Evolutionary conservation across 495 filamentous ascomycete genomes (phyloP).

Genomic region (Monascus purpureus): DNA sequence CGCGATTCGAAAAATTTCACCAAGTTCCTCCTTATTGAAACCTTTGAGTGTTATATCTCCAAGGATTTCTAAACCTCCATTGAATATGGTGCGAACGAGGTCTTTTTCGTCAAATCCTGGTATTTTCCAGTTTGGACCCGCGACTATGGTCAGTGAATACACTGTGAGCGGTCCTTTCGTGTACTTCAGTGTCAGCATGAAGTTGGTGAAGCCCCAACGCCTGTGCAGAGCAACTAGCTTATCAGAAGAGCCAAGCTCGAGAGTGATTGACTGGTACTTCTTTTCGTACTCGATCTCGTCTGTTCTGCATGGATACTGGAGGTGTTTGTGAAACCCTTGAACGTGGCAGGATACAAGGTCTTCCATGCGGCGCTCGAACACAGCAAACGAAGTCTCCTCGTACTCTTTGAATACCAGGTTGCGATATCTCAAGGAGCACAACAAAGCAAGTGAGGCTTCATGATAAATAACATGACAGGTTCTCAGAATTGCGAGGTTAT

Average conservation of each 20-base stretch:
- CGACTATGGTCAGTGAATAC: slow-evolving; percentile 7
- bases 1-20: slow-evolving; percentile 1
- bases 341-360: slow-evolving; percentile 3
- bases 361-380: slow-evolving; percentile 3
- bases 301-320: not conserved
- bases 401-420: slow-evolving; percentile 12
- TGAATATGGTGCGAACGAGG: slow-evolving; percentile 5
- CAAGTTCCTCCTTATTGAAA: slow-evolving; percentile 7
- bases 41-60: slow-evolving; percentile 5
- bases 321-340: not conserved
- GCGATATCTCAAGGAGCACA: slow-evolving; percentile 18
- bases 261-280: not conserved
- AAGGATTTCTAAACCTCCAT: slow-evolving; percentile 6
- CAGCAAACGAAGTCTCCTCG: slow-evolving; percentile 4
- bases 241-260: not conserved
- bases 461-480: slow-evolving; percentile 9
- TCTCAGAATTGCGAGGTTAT: slow-evolving; percentile 6
- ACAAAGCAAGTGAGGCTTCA: slow-evolving; percentile 8
- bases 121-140: slow-evolving; percentile 7
- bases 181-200: slow-evolving; percentile 3
- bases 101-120: slow-evolving; percentile 6
- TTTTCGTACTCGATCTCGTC: not conserved
- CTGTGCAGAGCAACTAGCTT: slow-evolving; percentile 5
- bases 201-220: slow-evolving; percentile 6
- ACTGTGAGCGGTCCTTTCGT: slow-evolving; percentile 2